Base-by-base conservation (phyloP, 495 filamentous ascomycete species). In the Bombardia bombarda region DNA sequence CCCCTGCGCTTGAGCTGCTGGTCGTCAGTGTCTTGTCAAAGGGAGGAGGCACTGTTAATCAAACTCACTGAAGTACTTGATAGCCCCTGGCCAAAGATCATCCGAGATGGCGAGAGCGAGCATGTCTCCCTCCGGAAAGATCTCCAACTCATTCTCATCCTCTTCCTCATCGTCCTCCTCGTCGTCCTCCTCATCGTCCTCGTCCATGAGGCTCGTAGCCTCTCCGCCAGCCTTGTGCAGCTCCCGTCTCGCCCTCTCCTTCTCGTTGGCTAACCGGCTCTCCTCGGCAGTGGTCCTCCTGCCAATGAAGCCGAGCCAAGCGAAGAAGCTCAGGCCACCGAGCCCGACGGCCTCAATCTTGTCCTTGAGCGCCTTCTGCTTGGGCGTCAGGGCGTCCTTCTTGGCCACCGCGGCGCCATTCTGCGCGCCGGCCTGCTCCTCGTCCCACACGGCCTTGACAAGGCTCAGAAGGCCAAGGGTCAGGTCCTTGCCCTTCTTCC, bases 51-150 rank as follows among this genome's bases (percentile, higher is more conserved):
- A 26, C 5, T 25, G 18, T 19, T 33, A 16, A n/a, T 19, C 9
- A 14, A 5, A 79, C 85, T 62, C 67, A 95, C 88, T 84, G 61
- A 90, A 97, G 60, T 89, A 89, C 58, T 86, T 90, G 55, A 93
- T 75, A 20, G 90, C 90, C 40, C 79, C 75, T 20, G 86, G 83
- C 80, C 82, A 97, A 36, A 95, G 68, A 47, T 95, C 89, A 47
- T 95, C 90, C 17, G 84, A 78, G 49, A 95, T 66, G 21, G 80
- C 66, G 42, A 90, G 70, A 16, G 89, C 89, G 13, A 95, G 49
- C 45, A 86, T 80, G 41, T 92, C 87, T 4, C 87, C 90, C 19
- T 73, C 73, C 1, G 81, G 81, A 70, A 88, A 94, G 42, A 90
- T 80, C 62, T 95, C 88, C 14, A 80, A 67, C 2, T 73, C 69